A percentile compares a stretch with the other conserved stretches of the same genome.
Evolutionary conservation across 345 rosid genomes (phyloP).

Genomic region (Stellera chamaejasme): DNA sequence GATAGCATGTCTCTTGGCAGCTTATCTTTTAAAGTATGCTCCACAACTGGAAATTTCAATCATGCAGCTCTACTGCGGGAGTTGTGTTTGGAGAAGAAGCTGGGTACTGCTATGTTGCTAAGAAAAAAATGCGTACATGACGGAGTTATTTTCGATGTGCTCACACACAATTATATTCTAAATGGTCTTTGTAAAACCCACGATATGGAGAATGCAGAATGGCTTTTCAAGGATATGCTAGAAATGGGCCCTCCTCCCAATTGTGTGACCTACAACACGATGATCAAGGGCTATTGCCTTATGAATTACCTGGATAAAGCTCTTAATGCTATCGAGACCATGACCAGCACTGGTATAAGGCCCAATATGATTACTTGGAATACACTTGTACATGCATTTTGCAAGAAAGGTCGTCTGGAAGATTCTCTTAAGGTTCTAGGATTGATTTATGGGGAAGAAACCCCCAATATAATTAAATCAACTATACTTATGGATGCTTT

Average conservation of each 20-base stretch:
- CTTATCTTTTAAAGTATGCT: slow-evolving; percentile 10
- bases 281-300: slow-evolving; percentile 53
- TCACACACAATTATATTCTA: slow-evolving; percentile 59
- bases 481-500: slow-evolving; percentile 67
- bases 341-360: slow-evolving; percentile 40
- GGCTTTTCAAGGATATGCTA: slow-evolving; percentile 54
- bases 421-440: slow-evolving; percentile 40
- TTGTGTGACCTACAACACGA: slow-evolving; percentile 49
- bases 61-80: slow-evolving; percentile 31
- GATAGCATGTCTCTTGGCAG: slow-evolving; percentile 31
- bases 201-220: slow-evolving; percentile 42
- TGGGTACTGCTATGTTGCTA: slow-evolving; percentile 58
- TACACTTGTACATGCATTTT: slow-evolving; percentile 53
- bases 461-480: slow-evolving; percentile 35
- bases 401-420: slow-evolving; percentile 45
- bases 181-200: slow-evolving; percentile 51
- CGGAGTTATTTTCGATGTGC: slow-evolving; percentile 48
- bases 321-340: slow-evolving; percentile 34
- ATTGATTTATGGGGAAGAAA: slow-evolving; percentile 27
- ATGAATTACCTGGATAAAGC: slow-evolving; percentile 47
- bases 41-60: slow-evolving; percentile 19
- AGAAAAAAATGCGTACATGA: slow-evolving; percentile 39
- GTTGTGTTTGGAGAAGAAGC: slow-evolving; percentile 52
- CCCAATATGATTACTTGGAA: slow-evolving; percentile 61
- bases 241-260: slow-evolving; percentile 63